Conservation (phyloP, 179 eudicot genomes). For the Beta macrorhiza region DNA sequence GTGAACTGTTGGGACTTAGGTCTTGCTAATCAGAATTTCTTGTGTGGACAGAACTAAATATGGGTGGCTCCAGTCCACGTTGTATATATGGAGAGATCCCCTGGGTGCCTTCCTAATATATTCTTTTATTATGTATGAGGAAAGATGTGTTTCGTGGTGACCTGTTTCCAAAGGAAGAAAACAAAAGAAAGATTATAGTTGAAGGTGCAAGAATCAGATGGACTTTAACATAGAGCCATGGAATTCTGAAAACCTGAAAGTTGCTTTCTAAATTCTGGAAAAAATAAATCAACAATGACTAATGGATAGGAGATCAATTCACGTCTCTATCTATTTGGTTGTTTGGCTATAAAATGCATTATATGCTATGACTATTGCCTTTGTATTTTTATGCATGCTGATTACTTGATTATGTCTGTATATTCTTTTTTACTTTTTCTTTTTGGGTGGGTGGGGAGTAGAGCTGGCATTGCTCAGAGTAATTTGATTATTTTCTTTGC, state of each 20-base stretch:
- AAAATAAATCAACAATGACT: not conserved
- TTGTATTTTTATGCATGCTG: not conserved
- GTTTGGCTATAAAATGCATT: not conserved
- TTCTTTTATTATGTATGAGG: too few relatives aligned
- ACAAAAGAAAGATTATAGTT: too few relatives aligned
- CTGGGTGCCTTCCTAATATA: too few relatives aligned
- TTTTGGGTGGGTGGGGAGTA: slow-evolving; percentile 4
- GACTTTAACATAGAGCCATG: not conserved
- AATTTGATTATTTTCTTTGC: slow-evolving; percentile 27
- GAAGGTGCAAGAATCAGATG: too few relatives aligned
- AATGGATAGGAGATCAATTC: not conserved
- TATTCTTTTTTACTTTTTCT: not conserved
- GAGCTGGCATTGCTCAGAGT: slow-evolving; percentile 12
- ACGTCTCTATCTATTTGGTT: not conserved
- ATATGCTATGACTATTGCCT: not conserved
- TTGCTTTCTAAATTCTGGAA: not conserved
- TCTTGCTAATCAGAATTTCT: too few relatives aligned
- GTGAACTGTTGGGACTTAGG: too few relatives aligned
- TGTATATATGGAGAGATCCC: too few relatives aligned
- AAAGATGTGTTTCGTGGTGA: too few relatives aligned
- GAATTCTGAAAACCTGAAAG: not conserved
- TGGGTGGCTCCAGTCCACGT: too few relatives aligned
- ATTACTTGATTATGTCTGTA: not conserved
- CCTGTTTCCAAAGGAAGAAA: too few relatives aligned
- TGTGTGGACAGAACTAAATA: too few relatives aligned